A percentile compares a stretch with the other conserved stretches of the same genome.
These are phyloP conservation scores for Akanthomyces lecanii DNA, from an alignment of 2,329 filamentous ascomycete species.

Conservation along the genomic window DNA sequence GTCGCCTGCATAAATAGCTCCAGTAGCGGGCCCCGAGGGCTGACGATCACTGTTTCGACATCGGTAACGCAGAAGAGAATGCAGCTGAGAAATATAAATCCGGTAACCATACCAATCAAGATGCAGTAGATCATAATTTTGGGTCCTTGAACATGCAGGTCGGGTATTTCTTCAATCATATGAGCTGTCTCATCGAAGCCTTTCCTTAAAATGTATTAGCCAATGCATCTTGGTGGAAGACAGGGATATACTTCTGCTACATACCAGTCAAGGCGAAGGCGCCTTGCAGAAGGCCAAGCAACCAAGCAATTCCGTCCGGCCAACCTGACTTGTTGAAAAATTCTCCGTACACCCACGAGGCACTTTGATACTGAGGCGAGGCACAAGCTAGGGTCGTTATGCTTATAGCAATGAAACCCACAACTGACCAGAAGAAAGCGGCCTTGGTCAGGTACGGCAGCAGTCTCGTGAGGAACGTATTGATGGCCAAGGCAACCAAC, in stretches of 20 bases:
- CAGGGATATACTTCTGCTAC: neutral
- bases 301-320: conserved; percentile 62
- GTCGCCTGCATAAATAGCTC: conserved; percentile 62
- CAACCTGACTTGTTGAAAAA: conserved; percentile 67
- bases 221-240: neutral
- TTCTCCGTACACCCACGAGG: conserved; percentile 59
- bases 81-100: conserved; percentile 58
- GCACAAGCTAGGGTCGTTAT: conserved; percentile 65
- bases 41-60: conserved; percentile 50
- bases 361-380: conserved; percentile 60
- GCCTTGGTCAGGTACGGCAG: conserved; percentile 64
- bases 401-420: conserved; percentile 64
- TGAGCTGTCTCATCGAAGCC: conserved; percentile 47
- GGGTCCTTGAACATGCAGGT: conserved; percentile 53
- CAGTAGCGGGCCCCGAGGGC: conserved; percentile 53
- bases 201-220: neutral
- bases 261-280: conserved; percentile 41
- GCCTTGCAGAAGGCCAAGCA: conserved; percentile 49
- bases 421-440: conserved; percentile 69
- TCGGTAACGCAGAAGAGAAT: conserved; percentile 61
- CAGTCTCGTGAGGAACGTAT: conserved; percentile 53
- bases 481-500: conserved; percentile 58
- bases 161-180: conserved; percentile 56
- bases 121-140: conserved; percentile 65
- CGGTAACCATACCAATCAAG: conserved; percentile 58